Conservation (phyloP, 257 asterid species). For the Nicotiana undulata region DNA sequence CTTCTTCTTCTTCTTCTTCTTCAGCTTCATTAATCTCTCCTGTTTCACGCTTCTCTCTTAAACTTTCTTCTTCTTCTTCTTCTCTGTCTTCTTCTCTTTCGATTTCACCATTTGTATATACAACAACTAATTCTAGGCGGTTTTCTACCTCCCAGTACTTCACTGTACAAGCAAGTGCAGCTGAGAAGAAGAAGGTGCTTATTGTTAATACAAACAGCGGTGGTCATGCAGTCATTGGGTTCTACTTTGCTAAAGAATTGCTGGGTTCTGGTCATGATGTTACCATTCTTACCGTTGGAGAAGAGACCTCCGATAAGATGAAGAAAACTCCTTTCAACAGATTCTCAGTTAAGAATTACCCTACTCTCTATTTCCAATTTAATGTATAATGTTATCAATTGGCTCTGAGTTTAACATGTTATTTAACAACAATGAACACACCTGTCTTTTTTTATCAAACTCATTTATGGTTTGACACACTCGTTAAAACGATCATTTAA, state of each 20-base stretch:
- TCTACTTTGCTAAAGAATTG: constrained; percentile 86
- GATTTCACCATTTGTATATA: constrained; percentile 37
- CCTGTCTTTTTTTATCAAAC: no score
- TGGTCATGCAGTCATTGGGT: constrained; percentile 90
- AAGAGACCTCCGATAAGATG: constrained; percentile 91
- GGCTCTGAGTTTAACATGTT: no score
- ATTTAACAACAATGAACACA: no score
- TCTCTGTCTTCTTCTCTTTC: constrained; percentile 39
- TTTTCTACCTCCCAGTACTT: constrained; percentile 19
- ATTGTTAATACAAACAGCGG: constrained; percentile 86
- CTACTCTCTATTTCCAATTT: no score
- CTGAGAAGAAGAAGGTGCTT: constrained; percentile 79
- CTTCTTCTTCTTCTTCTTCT: constrained; percentile 42
- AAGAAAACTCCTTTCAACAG: constrained; percentile 94
- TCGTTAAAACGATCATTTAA: no score
- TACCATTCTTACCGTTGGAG: constrained; percentile 78
- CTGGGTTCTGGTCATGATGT: constrained; percentile 68
- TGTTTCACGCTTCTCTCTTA: constrained; percentile 29
- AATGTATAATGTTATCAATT: no score
- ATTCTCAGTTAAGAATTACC: constrained; percentile 53
- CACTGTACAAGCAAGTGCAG: constrained; percentile 36
- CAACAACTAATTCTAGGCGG: constrained; percentile 21
- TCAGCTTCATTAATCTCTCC: constrained; percentile 39
- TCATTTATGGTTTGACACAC: no score
- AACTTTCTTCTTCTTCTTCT: constrained; percentile 18